Conservation (phyloP, 78 protist species). For the Polysphondylium violaceum region DNA sequence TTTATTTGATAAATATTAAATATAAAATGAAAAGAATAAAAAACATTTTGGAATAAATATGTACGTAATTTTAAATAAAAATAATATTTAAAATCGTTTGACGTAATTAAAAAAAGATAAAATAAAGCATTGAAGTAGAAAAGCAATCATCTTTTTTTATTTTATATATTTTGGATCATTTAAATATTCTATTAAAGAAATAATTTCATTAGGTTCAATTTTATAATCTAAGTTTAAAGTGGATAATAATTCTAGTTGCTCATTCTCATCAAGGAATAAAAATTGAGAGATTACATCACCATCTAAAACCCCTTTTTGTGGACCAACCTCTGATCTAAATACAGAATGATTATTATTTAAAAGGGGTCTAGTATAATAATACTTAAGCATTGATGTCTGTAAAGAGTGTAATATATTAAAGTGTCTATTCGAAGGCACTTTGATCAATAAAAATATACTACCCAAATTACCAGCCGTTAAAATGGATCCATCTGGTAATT, state of each 20-base stretch:
- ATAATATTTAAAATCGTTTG: no score
- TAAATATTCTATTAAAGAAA: no score
- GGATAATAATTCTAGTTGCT: neutral
- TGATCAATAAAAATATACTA: slow-evolving; percentile 4
- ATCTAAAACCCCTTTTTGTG: slow-evolving; percentile 1
- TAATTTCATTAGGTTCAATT: no score
- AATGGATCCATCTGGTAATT: neutral
- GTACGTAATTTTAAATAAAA: no score
- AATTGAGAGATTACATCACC: slow-evolving; percentile 57
- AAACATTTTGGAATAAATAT: no score
- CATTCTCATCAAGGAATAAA: slow-evolving; percentile 3
- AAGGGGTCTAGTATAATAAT: slow-evolving; percentile 3
- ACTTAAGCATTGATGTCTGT: neutral
- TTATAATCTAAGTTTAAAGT: no score
- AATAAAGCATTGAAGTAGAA: no score
- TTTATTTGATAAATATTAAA: no score
- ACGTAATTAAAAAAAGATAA: no score
- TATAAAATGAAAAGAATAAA: no score
- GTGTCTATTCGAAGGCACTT: neutral
- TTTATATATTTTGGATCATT: no score
- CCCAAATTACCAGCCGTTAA: slow-evolving; percentile 17
- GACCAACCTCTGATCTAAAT: slow-evolving; percentile 26
- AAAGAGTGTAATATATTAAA: neutral
- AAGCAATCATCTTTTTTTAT: no score
- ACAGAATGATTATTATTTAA: slow-evolving; percentile 10